These are phyloP conservation scores for Lipomyces spencermartinsiae DNA, from an alignment of 805 yeast species.

Conservation along the genomic window DNA sequence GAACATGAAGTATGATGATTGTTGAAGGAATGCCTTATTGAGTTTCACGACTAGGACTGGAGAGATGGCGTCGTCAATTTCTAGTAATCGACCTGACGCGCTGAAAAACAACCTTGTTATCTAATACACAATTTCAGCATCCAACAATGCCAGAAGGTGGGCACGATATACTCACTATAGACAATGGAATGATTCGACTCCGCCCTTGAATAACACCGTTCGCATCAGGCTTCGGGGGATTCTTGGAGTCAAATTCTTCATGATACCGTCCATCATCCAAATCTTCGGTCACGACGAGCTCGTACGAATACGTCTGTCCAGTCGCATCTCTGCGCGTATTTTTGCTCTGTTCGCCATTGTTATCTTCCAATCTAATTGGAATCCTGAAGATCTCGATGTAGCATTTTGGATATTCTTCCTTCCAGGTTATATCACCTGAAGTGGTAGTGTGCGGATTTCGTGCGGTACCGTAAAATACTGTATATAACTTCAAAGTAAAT, in stretches of 20 bases:
- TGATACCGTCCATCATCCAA: conserved; percentile 77
- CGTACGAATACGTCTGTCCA: conserved; percentile 49
- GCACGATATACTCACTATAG: conserved; percentile 45
- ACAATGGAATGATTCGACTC: conserved; percentile 48
- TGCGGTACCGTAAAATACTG: conserved; percentile 55
- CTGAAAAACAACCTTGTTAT: conserved; percentile 63
- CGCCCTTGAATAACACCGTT: conserved; percentile 36
- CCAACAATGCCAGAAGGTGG: not conserved
- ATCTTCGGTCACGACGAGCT: conserved; percentile 58
- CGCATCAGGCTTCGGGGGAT: conserved; percentile 42
- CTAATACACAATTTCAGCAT: not conserved
- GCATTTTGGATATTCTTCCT: conserved; percentile 70
- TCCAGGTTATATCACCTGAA: conserved; percentile 65
- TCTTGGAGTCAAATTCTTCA: conserved; percentile 57
- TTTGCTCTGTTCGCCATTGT: not conserved
- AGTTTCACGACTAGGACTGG: conserved; percentile 73
- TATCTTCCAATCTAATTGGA: conserved; percentile 25
- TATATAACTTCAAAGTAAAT: conserved; percentile 62
- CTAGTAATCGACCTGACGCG: conserved; percentile 70
- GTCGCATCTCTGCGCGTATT: not conserved
- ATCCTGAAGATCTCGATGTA: conserved; percentile 51
- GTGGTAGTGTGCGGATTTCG: conserved; percentile 57
- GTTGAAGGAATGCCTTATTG: conserved; percentile 41
- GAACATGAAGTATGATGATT: conserved; percentile 21
- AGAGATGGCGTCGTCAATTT: conserved; percentile 63